Conservation (phyloP, 2,329 filamentous ascomycete species). For the Talaromyces sp. region DNA sequence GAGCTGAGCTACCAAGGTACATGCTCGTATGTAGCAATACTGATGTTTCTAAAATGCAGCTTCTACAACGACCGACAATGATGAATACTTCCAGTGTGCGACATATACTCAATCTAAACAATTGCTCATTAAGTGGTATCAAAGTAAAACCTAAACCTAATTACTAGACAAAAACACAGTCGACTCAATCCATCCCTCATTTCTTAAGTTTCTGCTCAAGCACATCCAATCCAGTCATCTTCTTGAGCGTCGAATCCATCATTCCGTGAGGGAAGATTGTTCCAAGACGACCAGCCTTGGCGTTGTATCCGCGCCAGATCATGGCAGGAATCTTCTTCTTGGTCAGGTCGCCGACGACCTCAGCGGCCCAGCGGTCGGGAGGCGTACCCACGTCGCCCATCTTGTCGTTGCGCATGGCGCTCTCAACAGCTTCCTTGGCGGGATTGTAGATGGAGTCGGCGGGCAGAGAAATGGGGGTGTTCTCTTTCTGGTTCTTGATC, state of each 20-base stretch:
- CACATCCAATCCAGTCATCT: constrained; percentile 17
- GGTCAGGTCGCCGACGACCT: constrained; percentile 15
- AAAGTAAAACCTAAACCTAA: background rate
- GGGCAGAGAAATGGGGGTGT: constrained; percentile 1
- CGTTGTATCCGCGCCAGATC: constrained; percentile 15
- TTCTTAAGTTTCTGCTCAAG: constrained; percentile 15
- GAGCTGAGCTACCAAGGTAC: background rate
- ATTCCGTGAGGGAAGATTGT: constrained; percentile 15
- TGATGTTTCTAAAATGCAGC: no score
- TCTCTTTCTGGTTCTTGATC: constrained; percentile 15
- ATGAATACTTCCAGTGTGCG: background rate
- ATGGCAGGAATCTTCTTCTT: constrained; percentile 14
- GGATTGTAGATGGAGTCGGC: constrained; percentile 8
- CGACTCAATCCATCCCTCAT: background rate
- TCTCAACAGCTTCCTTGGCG: constrained; percentile 12
- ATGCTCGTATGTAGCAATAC: background rate
- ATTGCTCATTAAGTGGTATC: constrained; percentile 3
- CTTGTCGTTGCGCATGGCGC: constrained; percentile 9
- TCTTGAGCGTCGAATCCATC: constrained; percentile 14
- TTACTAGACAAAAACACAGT: background rate
- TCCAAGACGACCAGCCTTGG: constrained; percentile 9
- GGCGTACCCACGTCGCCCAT: constrained; percentile 3
- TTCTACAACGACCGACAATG: no score
- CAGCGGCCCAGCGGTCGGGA: constrained; percentile 14
- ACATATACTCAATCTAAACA: background rate